Base-by-base conservation (phyloP, 495 filamentous ascomycete species). In the Choiromyces venosus region DNA sequence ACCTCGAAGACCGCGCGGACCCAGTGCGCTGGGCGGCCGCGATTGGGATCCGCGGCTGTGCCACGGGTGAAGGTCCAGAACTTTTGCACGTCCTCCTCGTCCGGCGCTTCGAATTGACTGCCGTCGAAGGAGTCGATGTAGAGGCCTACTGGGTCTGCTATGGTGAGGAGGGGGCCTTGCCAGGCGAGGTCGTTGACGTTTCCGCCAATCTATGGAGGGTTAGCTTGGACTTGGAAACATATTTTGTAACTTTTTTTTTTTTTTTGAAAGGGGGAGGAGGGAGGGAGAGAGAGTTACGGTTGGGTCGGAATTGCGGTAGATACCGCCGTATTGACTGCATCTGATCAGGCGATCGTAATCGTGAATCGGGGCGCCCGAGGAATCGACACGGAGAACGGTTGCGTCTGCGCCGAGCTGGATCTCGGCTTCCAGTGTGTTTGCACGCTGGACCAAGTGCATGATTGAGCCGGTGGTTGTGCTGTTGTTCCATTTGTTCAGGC, bases 1-100 rank as follows among this genome's bases (percentile, higher is more conserved):
- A 73, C 71, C 40, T 73, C 71, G 71, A 73, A 73, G 37, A 73
- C 71, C 42, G 71, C 65, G 21, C 71, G 71, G 21, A 73, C 64
- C 71, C 71, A 73, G 40, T 73, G 37, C 21, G 42, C 71, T 5
- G 29, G 42, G 33, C 19, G 36, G 40, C 42, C 42, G n/a, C n/a
- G 46, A 36, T 37, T 29, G 10, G 38, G 29, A 38, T 56, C 39
- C 19, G 66, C 71, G 2, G 71, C 39, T 37, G 71, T 73, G 65
- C 71, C 71, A 5, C 71, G 65, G 35, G 71, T 73, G 65, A 65
- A 73, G 37, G 36, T 73, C 71, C 71, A 73, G 37, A 73, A 73
- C 25, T 38, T 39, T 16, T 68, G 25, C 65, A 73, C 71, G 35
- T 73, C 38, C 40, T 65, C 65, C 10, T 25, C 65, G 64, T 73